Evolutionary conservation across 2,329 filamentous ascomycete genomes (phyloP).

Genomic region (Aspergillus hortae): DNA sequence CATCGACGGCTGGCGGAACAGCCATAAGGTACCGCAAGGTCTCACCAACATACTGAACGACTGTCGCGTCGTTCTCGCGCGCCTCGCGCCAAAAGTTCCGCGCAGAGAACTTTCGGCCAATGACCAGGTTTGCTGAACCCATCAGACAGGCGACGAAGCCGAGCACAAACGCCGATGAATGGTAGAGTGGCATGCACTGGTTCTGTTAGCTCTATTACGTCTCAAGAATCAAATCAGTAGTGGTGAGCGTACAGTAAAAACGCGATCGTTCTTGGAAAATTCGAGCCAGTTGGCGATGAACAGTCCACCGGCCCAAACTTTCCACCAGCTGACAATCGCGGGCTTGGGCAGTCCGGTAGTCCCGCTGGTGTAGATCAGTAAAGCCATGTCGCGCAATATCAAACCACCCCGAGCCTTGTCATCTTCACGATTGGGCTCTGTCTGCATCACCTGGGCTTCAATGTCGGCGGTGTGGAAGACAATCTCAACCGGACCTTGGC

Average conservation of each 20-base stretch:
- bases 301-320: conserved; percentile 53
- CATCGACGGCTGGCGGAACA: conserved; percentile 59
- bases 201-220: too few species aligned
- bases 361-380: conserved; percentile 81
- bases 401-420: conserved; percentile 55
- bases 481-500: conserved; percentile 52
- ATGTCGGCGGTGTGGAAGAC: conserved; percentile 59
- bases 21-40: conserved; percentile 78
- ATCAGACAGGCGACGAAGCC: conserved; percentile 62
- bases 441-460: conserved; percentile 52
- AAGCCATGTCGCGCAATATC: conserved; percentile 56
- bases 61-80: conserved; percentile 65
- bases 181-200: conserved; percentile 84
- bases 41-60: conserved; percentile 85
- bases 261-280: conserved; percentile 61
- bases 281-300: conserved; percentile 57
- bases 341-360: conserved; percentile 82
- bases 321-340: conserved; percentile 71
- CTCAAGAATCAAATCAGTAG: too few species aligned
- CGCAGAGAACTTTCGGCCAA: conserved; percentile 76
- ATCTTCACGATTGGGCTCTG: conserved; percentile 54
- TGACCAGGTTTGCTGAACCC: conserved; percentile 62
- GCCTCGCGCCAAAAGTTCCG: conserved; percentile 74
- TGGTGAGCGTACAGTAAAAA: conserved; percentile 62
- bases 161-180: conserved; percentile 72